Evolutionary conservation across 179 eudicot species (phyloP), one percentile per base, ranked within the genome.

Genomic region (Pouteria campechiana): DNA sequence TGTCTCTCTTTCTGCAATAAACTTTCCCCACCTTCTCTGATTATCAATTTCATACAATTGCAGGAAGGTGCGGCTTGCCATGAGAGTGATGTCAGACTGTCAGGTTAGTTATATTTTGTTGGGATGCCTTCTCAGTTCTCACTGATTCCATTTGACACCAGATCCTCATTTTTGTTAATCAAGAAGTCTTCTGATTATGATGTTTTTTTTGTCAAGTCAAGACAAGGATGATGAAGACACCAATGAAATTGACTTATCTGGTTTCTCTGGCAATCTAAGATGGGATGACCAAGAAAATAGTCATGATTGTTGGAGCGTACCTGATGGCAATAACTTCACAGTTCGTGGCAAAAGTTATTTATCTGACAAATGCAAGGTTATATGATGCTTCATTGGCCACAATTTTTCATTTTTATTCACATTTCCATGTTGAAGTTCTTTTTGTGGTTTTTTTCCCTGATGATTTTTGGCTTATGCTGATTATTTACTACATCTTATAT

Each of bases 301-400:
- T 54, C 99, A 96, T 42, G 69, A 88, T 52, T 92, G 94, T 50
- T 92, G 99, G 99, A 78, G 63, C 55, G 46, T 92, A 60, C 75
- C 96, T 37, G 83, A 83, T 69, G 99, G 86, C 50, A 83, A 83
- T 64, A 92, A 92, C 73, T 92, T 92, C 45, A 83, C 74, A 78
- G 93, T 92, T 68, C 99, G 99, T 28, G 73, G 96, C 63, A 88
- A 73, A 65, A 64, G 40, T 30, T 92, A 66, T 54, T 72, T 72
- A 51, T 72, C 58, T 56, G 93, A 92, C 55, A 92, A 88, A 63
- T 80, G 93, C 39, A 92, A 92, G 78, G 75, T 87, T 13, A n/a
- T n/a, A n/a, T n/a, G n/a, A n/a, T n/a, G n/a, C n/a, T n/a, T n/a
- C n/a, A n/a, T n/a, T n/a, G n/a, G n/a, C n/a, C n/a, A n/a, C n/a